Evolutionary conservation across 495 filamentous ascomycete genomes (phyloP).

Genomic region (Oleoguttula mirabilis): DNA sequence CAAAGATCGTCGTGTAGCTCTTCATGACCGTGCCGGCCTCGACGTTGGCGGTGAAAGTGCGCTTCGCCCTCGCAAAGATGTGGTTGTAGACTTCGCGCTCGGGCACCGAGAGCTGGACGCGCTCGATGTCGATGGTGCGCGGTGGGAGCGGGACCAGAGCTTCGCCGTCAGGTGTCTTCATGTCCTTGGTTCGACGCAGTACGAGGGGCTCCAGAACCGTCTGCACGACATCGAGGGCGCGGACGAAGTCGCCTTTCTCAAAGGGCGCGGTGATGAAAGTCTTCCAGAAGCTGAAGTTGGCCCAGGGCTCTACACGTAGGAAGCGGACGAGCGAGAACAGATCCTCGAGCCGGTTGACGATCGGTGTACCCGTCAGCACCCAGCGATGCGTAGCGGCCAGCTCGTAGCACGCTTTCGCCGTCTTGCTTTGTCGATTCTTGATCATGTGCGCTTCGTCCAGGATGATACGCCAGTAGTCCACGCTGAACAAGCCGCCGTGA

Average conservation of each 20-base stretch:
- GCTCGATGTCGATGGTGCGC: conserved; percentile 66
- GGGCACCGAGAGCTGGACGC: conserved; percentile 67
- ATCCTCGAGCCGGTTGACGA: conserved; percentile 92
- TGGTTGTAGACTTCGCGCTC: conserved; percentile 88
- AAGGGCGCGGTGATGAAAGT: conserved; percentile 97
- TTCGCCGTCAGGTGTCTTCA: conserved; percentile 87
- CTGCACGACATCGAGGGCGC: conserved; percentile 91
- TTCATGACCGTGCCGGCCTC: conserved; percentile 88
- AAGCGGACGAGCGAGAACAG: conserved; percentile 92
- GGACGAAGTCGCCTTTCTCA: conserved; percentile 83
- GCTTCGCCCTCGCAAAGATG: conserved; percentile 70
- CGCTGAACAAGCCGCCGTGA: conserved; percentile 69
- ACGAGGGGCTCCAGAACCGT: conserved; percentile 92
- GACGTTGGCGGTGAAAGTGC: conserved; percentile 70
- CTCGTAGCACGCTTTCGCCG: conserved; percentile 85
- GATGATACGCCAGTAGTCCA: conserved; percentile 89
- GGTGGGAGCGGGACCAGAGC: conserved; percentile 78
- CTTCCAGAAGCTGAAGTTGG: conserved; percentile 96
- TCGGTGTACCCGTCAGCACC: conserved; percentile 90
- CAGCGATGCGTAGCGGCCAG: conserved; percentile 75
- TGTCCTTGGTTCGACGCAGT: conserved; percentile 89
- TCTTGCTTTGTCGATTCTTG: conserved; percentile 76
- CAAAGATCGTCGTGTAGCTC: conserved; percentile 90
- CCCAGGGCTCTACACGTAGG: conserved; percentile 89
- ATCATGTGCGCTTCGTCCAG: conserved; percentile 91